Evolutionary conservation across 805 yeast species (phyloP).

Genomic region (Gaillardinia entomophila): DNA sequence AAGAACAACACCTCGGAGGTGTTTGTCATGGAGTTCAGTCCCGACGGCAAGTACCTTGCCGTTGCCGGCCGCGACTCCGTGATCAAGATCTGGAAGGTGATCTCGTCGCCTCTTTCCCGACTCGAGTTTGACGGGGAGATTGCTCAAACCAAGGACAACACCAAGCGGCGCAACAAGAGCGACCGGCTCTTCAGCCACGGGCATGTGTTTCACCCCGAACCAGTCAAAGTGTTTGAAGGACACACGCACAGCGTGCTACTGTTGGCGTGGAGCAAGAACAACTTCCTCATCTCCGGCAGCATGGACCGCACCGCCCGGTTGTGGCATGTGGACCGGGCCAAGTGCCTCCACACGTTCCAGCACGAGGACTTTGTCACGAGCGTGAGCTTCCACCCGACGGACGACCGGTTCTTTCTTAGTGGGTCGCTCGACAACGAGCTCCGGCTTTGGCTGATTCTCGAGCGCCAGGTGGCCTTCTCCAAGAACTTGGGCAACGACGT

Average conservation of each 20-base stretch:
- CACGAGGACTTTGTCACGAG: conserved; percentile 83
- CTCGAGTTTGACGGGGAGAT: no score
- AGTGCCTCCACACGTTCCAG: conserved; percentile 56
- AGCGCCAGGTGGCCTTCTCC: conserved; percentile 51
- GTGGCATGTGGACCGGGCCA: conserved; percentile 75
- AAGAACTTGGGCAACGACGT: conserved; percentile 53
- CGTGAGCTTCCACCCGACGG: conserved; percentile 74
- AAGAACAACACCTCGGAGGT: conserved; percentile 40
- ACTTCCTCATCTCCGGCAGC: conserved; percentile 72
- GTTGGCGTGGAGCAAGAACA: conserved; percentile 83
- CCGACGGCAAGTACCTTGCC: conserved; percentile 79
- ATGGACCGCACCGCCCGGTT: conserved; percentile 79
- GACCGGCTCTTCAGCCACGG: conserved; percentile 43
- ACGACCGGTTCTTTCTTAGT: conserved; percentile 80
- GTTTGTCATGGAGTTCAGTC: conserved; percentile 69
- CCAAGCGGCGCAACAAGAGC: not conserved
- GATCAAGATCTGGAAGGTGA: conserved; percentile 74
- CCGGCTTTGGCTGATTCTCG: conserved; percentile 82
- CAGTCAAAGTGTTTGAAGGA: conserved; percentile 54
- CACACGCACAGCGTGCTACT: conserved; percentile 70
- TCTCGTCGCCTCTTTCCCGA: conserved; percentile 66
- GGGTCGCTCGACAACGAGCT: conserved; percentile 75
- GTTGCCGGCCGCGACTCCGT: conserved; percentile 74
- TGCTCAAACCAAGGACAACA: conserved; percentile 17
- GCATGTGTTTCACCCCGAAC: conserved; percentile 71